phyloP scores from a whole-genome alignment of 306 rosid species.

The Casuarina glauca region DNA sequence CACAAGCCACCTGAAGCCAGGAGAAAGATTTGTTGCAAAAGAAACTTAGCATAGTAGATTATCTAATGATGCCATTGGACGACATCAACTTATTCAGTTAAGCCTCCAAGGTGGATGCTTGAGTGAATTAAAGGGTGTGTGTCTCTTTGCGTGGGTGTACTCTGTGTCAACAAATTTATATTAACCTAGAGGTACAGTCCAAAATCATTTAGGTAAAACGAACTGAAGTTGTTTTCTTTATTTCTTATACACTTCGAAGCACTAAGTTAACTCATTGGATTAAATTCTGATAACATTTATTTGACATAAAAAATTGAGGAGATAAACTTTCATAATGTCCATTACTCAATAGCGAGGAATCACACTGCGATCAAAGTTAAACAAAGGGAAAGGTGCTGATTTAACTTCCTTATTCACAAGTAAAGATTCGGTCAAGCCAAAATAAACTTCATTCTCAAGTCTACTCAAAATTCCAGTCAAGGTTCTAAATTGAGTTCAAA shows the following conservation, averaged over 20 bases:
- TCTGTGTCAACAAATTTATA: neutral
- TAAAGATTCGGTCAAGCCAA: neutral
- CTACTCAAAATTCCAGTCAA: neutral
- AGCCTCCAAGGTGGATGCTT: neutral
- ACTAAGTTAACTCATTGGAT: too few relatives aligned
- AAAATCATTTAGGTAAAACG: neutral
- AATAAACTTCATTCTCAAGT: neutral
- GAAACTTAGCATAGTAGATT: neutral
- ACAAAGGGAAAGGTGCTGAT: neutral
- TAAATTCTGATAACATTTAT: too few relatives aligned
- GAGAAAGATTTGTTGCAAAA: conserved; percentile 12
- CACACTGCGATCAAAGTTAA: neutral
- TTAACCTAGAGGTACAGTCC: neutral
- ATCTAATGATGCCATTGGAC: neutral
- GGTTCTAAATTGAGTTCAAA: neutral
- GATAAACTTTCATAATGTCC: too few relatives aligned
- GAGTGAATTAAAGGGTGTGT: neutral
- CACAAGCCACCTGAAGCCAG: conserved; percentile 87
- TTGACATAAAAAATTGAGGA: too few relatives aligned
- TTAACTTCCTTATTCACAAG: neutral
- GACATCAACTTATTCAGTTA: neutral
- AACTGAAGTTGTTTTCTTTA: neutral
- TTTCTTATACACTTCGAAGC: too few relatives aligned
- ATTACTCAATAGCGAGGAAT: neutral
- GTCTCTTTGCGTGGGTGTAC: neutral